Percentiles rank a stretch among this genome's conserved stretches.
Conservation (phyloP, 176 grass and related monocot genomes). For the Musa beccarii region DNA sequence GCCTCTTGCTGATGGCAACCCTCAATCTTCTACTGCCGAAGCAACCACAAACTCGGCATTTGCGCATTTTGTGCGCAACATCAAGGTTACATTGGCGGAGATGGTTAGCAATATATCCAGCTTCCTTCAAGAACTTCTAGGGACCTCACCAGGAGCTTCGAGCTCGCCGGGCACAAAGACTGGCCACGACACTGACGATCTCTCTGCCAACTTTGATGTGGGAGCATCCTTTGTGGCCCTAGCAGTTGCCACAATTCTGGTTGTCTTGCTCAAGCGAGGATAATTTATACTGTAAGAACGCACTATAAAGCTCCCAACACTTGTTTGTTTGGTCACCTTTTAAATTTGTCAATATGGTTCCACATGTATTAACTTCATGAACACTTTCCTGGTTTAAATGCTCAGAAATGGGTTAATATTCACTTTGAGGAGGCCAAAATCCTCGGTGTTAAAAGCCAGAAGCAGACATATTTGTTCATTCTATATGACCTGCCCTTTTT, state of each 20-base stretch:
- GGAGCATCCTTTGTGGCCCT: constrained; percentile 52
- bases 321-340: too few relatives aligned
- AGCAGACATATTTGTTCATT: too few relatives aligned
- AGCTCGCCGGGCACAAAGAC: not conserved
- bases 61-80: constrained; percentile 33
- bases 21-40: constrained; percentile 8
- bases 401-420: too few relatives aligned
- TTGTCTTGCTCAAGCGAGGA: constrained; percentile 66
- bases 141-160: not conserved
- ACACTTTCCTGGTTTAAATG: too few relatives aligned
- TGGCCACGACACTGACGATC: not conserved
- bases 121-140: constrained; percentile 62
- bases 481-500: too few relatives aligned
- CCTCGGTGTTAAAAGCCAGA: too few relatives aligned
- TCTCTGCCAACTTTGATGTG: not conserved
- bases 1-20: constrained; percentile 13
- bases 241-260: constrained; percentile 42
- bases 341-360: too few relatives aligned
- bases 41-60: constrained; percentile 31
- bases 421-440: too few relatives aligned
- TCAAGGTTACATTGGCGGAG: constrained; percentile 43
- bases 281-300: not conserved
- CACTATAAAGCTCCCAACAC: too few relatives aligned
- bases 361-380: too few relatives aligned
- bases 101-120: constrained; percentile 38